Evolutionary conservation across 352 stramenopile species (phyloP), one percentile per base, ranked within the genome.

Genomic region (Globisporangium yorkense): DNA sequence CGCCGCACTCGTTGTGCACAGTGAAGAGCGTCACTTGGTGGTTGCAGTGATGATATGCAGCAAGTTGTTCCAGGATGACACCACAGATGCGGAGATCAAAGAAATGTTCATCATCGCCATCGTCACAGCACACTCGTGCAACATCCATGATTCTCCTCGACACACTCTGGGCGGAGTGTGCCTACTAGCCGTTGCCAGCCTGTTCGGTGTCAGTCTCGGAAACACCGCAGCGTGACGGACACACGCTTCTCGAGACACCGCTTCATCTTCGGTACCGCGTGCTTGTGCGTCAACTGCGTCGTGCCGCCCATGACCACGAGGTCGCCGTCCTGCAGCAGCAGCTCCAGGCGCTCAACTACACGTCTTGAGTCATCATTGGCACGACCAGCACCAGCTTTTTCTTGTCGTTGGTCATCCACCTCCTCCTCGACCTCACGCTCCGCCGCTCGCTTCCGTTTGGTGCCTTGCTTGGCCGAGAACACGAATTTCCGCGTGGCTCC

Each of bases 291-390:
- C 13, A 61, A 44, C 54, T 83, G 74, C 40, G 61, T 72, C 24
- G 56, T 66, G 16, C 74, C 74, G 39, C 74, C 74, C 74, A 83
- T 83, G 37, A 83, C 40, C 0, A 80, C 40, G n/a, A 83, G 57
- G 56, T 83, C 74, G 21, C 74, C 74, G 61, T 79, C 69, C 15
- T 66, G 20, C 3, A 83, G 56, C 7, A 47, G 43, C 3, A 83
- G 47, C 44, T 80, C 74, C 53, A 66, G 33, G 15, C 51, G 59
- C 41, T 48, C 18, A 16, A 40, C 51, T 3, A 24, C 54, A 47
- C n/a, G 10, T 35, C 15, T 45, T 33, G 8, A 27, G 24, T 27
- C 24, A 2, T 27, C 24, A 27, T 27, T 27, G 24, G 24, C 24
- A 27, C 24, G 24, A 27, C 1, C 24, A 27, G 24, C 24, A 27